Percentiles rank a stretch among this genome's conserved stretches.
Evolutionary conservation across 2,329 filamentous ascomycete genomes (phyloP).

Genomic region (Pseudopithomyces chartarum): DNA sequence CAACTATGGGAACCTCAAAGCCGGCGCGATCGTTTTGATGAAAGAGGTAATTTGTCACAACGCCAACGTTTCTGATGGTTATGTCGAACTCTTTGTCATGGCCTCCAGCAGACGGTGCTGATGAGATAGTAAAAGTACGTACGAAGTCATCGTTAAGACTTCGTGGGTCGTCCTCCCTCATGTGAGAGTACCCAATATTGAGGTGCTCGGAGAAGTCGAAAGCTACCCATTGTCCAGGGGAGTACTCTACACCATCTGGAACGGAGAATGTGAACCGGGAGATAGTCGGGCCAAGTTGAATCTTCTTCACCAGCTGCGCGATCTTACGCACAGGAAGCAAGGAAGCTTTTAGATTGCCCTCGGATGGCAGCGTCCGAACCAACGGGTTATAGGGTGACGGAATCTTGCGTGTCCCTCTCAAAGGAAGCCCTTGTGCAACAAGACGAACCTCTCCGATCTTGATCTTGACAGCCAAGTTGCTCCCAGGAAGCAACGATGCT

Average conservation of each 20-base stretch:
- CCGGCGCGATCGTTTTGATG: conserved; percentile 56
- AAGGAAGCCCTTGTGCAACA: conserved; percentile 68
- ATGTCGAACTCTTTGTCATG: conserved; percentile 66
- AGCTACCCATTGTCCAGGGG: conserved; percentile 77
- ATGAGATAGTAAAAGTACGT: conserved; percentile 82
- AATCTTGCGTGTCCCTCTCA: conserved; percentile 65
- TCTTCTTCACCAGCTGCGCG: conserved; percentile 64
- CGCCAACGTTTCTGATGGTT: conserved; percentile 71
- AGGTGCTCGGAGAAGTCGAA: conserved; percentile 73
- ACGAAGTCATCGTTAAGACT: conserved; percentile 85
- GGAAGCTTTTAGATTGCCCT: conserved; percentile 51
- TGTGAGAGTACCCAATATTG: conserved; percentile 77
- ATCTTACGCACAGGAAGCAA: conserved; percentile 8
- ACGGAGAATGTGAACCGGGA: conserved; percentile 67
- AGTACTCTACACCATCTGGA: conserved; percentile 55
- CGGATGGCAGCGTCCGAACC: conserved; percentile 66
- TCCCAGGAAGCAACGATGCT: conserved; percentile 65
- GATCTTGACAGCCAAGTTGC: conserved; percentile 74
- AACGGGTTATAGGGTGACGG: conserved; percentile 80
- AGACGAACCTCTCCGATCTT: conserved; percentile 65
- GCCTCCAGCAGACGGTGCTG: conserved; percentile 46
- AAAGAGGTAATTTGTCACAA: conserved; percentile 70
- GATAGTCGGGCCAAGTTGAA: conserved; percentile 68
- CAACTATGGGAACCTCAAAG: conserved; percentile 70
- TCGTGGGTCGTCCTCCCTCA: conserved; percentile 79